Evolutionary conservation across 2,329 filamentous ascomycete species (phyloP), one percentile per base, ranked within the genome.

Genomic region (Cordyceps javanica): DNA sequence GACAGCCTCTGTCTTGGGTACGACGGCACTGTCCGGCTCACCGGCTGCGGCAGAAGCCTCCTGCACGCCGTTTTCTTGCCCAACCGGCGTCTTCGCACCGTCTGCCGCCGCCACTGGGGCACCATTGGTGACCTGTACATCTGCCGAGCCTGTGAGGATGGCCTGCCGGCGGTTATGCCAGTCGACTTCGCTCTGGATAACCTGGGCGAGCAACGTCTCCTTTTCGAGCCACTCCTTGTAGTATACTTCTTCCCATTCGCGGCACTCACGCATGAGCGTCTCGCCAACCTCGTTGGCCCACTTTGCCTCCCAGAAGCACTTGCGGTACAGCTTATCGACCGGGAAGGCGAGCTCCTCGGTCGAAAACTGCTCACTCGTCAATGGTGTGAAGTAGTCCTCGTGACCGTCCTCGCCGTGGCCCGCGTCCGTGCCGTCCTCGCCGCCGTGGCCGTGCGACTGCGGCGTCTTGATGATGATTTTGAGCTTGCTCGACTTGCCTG

Each of bases 151-250:
- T 2, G 73, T 74, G 23, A 85, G 72, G 5, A 86, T 80, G 5
- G 77, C 77, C 64, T 79, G 73, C 41, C 83, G 78, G 54, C 83
- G 76, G 58, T 79, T 75, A 63, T 85, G 82, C 74, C 86, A 85
- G 68, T 86, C 83, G 34, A 82, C 77, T 69, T 93, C 89, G 65
- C 76, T 79, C 65, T 80, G 72, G 63, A 90, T 79, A 32, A 88
- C 80, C 66, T 91, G 89, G 58, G 90, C 83, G n/a, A 94, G 72
- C 19, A 93, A 71, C 30, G 90, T 79, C 71, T 94, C 89, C 71
- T 93, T 93, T 71, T 89, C 85, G 14, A 84, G 75, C 90, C 90
- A 94, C 68, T 91, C 88, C 61, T 84, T 79, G 68, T 83, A 83
- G 70, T 88, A 86, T 13, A 78, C 66, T 36, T 82, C 81, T 69